Evolutionary conservation across 2,329 filamentous ascomycete genomes (phyloP), one percentile per base, ranked within the genome.

Genomic region (Myriosclerotinia scirpicola): DNA sequence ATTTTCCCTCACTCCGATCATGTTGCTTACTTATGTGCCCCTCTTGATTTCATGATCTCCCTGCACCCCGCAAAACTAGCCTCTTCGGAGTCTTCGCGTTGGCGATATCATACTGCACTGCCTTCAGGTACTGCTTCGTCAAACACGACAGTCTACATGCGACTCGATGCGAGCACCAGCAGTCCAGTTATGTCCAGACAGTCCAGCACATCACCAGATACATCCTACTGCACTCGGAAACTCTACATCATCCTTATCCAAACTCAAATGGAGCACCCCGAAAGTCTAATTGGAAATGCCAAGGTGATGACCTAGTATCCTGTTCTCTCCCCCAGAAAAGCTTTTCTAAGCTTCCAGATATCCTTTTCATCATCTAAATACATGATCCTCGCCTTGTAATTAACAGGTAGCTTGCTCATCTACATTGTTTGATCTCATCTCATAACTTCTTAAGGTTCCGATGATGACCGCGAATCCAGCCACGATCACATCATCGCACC

Each of bases 21-120:
- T 50, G 14, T 50, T 50, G 14, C 38, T 40, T 56, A 4, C 22
- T 14, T 52, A 15, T 48, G 22, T 26, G 26, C 58, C 56, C 44
- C 58, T 60, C 58, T 60, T 50, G 20, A 30, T 50, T 50, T 50
- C 30, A 34, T 48, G 44, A 61, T 61, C 58, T 61, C 44, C 44
- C 58, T 61, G 58, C 46, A 61, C 44, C 58, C 58, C 58, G 58
- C 58, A 61, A 36, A 61, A 61, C 44, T 38, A 50, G 20, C 34
- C 44, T 11, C 14, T 38, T 22, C 22, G 46, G 20, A n/a, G 30
- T 11, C 14, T 38, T 22, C 22, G 46, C 11, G n/a, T 14, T 38
- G 44, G 14, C n/a, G 30, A 61, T 38, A 30, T 38, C n/a, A 38
- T 15, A 7, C 50, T 60, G 34, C n/a, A 60, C 30, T 50, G n/a